A percentile compares a stretch with the other conserved stretches of the same genome.
Conservation (phyloP, 208 protist genomes). For the Naegleria fowleri region DNA sequence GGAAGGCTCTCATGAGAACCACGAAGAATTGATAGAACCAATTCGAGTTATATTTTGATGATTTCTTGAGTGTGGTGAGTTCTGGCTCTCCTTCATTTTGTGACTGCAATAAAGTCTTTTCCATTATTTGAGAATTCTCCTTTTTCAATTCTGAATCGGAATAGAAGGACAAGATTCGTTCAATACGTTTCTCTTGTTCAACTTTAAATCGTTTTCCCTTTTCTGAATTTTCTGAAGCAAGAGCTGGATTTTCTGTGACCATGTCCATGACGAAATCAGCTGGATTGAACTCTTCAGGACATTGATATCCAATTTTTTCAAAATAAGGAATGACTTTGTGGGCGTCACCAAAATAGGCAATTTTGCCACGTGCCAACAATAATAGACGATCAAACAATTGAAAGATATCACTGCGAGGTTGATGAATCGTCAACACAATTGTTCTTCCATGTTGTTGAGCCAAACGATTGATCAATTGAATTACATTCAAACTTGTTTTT, state of each 20-base stretch:
- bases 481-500: neutral
- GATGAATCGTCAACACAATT: slow-evolving; percentile 27
- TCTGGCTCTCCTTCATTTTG: neutral
- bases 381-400: slow-evolving; percentile 23
- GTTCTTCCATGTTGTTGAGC: neutral
- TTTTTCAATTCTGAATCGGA: neutral
- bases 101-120: neutral
- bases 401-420: slow-evolving; percentile 23
- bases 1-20: neutral
- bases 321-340: slow-evolving; percentile 21
- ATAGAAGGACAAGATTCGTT: neutral
- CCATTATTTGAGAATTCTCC: neutral
- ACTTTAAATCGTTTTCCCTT: neutral
- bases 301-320: neutral
- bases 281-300: slow-evolving; percentile 37
- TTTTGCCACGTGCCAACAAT: neutral
- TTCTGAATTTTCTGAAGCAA: neutral
- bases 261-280: slow-evolving; percentile 42
- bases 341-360: slow-evolving; percentile 23
- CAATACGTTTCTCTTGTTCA: neutral
- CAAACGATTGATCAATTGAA: neutral
- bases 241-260: neutral
- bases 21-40: slow-evolving; percentile 4
- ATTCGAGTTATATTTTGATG: neutral
- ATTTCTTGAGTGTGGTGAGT: neutral